These are phyloP conservation scores for Pleurotus eryngii DNA, from an alignment of 768 basidiomycete genomes.

Conservation along the genomic window DNA sequence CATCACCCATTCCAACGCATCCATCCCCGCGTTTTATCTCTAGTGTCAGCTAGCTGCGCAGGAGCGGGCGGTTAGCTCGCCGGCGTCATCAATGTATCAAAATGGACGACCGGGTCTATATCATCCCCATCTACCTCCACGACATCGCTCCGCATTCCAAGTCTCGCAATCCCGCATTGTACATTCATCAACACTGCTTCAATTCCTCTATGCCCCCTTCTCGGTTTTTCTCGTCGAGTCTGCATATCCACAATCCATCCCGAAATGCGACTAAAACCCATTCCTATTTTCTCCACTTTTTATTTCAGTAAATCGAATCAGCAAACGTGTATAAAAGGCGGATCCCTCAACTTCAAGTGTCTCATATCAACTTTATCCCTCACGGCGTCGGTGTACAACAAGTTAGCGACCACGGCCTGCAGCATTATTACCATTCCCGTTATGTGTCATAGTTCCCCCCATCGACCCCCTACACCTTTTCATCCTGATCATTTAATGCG, in stretches of 20 bases:
- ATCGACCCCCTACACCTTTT: background rate
- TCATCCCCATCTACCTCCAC: background rate
- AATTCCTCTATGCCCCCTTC: constrained; percentile 1
- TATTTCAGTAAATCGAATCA: constrained; percentile 4
- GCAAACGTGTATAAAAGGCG: constrained; percentile 10
- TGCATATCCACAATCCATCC: constrained; percentile 2
- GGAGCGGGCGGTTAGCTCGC: constrained; percentile 1
- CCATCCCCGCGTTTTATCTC: background rate
- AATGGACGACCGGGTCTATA: background rate
- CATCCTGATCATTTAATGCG: background rate
- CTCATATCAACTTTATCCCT: constrained; percentile 1
- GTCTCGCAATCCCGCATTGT: background rate
- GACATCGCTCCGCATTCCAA: background rate
- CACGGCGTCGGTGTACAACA: constrained; percentile 4
- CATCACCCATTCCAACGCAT: constrained; percentile 1
- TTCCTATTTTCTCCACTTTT: background rate
- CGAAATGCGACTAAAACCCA: constrained; percentile 1
- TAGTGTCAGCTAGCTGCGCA: background rate
- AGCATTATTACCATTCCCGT: background rate
- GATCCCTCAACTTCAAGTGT: constrained; percentile 8
- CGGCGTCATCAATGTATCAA: constrained; percentile 6
- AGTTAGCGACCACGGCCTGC: constrained; percentile 4
- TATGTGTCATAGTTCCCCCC: constrained; percentile 4
- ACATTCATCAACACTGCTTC: constrained; percentile 2
- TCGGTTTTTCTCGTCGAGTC: constrained; percentile 2